Base-by-base conservation (phyloP, 768 basidiomycete species). In the Gloeopeniophorella convolvens region DNA sequence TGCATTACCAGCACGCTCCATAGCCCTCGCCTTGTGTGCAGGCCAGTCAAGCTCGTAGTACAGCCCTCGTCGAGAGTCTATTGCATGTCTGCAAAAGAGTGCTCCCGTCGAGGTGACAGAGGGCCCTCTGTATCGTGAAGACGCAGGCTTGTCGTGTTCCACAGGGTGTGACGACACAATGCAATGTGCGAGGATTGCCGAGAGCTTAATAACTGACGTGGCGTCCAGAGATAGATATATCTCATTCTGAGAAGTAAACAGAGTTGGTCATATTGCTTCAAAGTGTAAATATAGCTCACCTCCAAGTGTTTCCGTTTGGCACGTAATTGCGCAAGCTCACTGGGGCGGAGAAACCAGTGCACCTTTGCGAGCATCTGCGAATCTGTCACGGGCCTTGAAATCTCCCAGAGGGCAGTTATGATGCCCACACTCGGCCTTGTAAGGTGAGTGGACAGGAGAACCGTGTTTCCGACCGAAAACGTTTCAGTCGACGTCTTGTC, bases 281-380 rank as follows among this genome's bases (percentile, higher is more conserved):
- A 27, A 39, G 44, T 16, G 34, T 28, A 48, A 16, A 61, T 9
- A 31, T 10, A 9, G 57, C 74, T 40, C 48, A 87, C 87, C 66
- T 82, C 73, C 37, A 68, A 59, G 62, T 82, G 76, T 15, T 79
- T 76, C 35, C 85, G 73, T 55, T 77, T 76, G 1, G 78, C 79
- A 11, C 86, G 72, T 45, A 80, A 67, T 21, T 67, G 66, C 6
- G 85, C 75, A 51, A 89, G 67, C 61, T 89, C 80, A 0, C 68
- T 65, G 1, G 85, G 85, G 27, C 79, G 68, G 54, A 85, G 66
- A 59, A 89, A 90, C 87, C 86, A 90, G 57, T 88, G 87, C 20
- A 89, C 66, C 23, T 76, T 73, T 20, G 85, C 65, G 48, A 76
- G 72, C 71, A 82, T 79, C 42, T 68, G 73, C 11, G 43, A 35